Conservation (phyloP, 306 rosid species). For the Alnus glutinosa region DNA sequence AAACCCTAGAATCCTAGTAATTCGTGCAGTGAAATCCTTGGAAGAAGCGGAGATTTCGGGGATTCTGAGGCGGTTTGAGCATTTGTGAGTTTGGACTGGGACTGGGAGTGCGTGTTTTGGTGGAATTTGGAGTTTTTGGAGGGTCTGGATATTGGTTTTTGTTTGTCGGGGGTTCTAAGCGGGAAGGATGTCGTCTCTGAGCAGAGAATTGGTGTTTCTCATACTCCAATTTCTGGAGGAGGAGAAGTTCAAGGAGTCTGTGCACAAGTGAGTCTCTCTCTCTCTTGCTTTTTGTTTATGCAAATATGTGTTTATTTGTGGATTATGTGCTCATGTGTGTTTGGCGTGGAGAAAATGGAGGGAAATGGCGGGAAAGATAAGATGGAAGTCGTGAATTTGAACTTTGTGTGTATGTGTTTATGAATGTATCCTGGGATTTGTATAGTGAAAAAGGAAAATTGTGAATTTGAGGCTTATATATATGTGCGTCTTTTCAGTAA, state of each 20-base stretch:
- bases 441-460: background rate
- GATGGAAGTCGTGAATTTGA: background rate
- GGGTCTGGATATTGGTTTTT: conserved; percentile 2
- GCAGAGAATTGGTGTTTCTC: conserved; percentile 88
- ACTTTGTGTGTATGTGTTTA: background rate
- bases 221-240: conserved; percentile 86
- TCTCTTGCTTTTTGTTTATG: background rate
- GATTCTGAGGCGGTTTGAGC: conserved; percentile 35
- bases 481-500: background rate
- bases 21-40: conserved; percentile 31
- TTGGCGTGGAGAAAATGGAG: conserved; percentile 8
- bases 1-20: conserved; percentile 70
- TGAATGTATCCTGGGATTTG: background rate
- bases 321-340: background rate
- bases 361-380: background rate
- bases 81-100: conserved; percentile 32
- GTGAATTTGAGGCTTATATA: background rate
- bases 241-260: conserved; percentile 74
- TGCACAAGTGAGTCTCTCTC: conserved; percentile 56
- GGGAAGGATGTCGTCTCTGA: conserved; percentile 63
- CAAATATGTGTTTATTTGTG: background rate
- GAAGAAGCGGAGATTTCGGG: conserved; percentile 18
- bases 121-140: conserved; percentile 23
- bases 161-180: conserved; percentile 15
- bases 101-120: conserved; percentile 11